phyloP scores from a whole-genome alignment of 2,329 filamentous ascomycete species.

The Pseudocercospora crystallina region DNA sequence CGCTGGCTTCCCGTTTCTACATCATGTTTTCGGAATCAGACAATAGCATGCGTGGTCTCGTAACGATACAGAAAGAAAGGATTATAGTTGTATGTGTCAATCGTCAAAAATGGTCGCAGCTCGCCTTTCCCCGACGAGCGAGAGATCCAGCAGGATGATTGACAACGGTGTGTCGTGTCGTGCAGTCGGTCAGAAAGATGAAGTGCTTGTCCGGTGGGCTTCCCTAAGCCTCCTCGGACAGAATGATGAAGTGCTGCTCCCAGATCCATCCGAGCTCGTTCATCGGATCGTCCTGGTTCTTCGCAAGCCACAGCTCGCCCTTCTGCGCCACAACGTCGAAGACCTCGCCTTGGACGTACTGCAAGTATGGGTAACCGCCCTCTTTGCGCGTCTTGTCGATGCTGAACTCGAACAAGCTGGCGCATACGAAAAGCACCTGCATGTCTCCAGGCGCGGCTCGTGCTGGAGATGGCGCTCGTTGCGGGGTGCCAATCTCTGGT shows the following conservation, averaged over 20 bases:
- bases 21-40: not conserved
- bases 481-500: constrained; percentile 20
- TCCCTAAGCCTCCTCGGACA: constrained; percentile 22
- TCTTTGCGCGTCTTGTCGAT: constrained; percentile 90
- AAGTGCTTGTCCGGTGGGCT: not conserved
- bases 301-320: constrained; percentile 94
- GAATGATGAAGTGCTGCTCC: constrained; percentile 83
- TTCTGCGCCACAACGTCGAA: constrained; percentile 82
- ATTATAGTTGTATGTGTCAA: too few species aligned
- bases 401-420: constrained; percentile 94
- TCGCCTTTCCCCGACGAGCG: too few species aligned
- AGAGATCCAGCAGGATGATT: too few species aligned
- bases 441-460: constrained; percentile 25
- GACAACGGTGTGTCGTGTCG: too few species aligned
- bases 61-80: too few species aligned
- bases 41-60: too few species aligned
- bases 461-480: constrained; percentile 11
- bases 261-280: constrained; percentile 93
- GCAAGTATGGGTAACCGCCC: constrained; percentile 92
- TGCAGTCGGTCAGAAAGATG: not conserved
- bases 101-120: too few species aligned
- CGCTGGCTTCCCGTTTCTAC: constrained; percentile 5
- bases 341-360: constrained; percentile 86
- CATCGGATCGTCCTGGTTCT: constrained; percentile 86
- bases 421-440: constrained; percentile 80